A percentile compares a stretch with the other conserved stretches of the same genome.
Evolutionary conservation across 2,329 filamentous ascomycete species (phyloP).

Genomic region (Sphaceloma murrayae): DNA sequence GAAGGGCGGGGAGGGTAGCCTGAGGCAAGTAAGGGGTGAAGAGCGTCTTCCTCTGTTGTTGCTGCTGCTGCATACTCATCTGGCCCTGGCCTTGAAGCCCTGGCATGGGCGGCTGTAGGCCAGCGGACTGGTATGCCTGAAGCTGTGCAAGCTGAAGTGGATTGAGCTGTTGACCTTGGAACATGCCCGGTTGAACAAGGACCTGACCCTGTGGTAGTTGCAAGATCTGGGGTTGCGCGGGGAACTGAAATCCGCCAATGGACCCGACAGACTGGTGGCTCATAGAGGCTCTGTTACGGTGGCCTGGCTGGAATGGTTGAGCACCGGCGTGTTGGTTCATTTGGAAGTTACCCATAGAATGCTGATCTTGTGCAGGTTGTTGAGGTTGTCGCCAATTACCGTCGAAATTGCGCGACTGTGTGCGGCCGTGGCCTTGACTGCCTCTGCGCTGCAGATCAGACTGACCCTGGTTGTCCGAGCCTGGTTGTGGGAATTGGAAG

Average conservation of each 20-base stretch:
- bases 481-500: conserved; percentile 57
- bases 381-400: conserved; percentile 92
- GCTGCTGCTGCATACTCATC: conserved; percentile 60
- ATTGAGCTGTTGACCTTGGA: conserved; percentile 74
- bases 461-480: conserved; percentile 42
- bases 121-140: conserved; percentile 82
- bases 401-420: conserved; percentile 87
- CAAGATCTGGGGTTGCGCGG: conserved; percentile 75
- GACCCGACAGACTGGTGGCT: conserved; percentile 70
- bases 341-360: conserved; percentile 51
- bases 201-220: conserved; percentile 78
- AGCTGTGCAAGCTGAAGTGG: conserved; percentile 81
- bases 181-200: conserved; percentile 68
- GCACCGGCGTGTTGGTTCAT: conserved; percentile 62
- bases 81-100: conserved; percentile 61
- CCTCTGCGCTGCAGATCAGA: conserved; percentile 66
- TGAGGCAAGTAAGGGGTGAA: conserved; percentile 97
- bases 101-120: conserved; percentile 56
- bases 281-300: conserved; percentile 75
- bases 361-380: conserved; percentile 40
- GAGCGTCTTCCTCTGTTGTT: conserved; percentile 93
- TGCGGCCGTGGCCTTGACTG: conserved; percentile 69
- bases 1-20: conserved; percentile 79
- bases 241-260: conserved; percentile 82
- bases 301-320: conserved; percentile 80